Base-by-base conservation (phyloP, 2,329 filamentous ascomycete genomes). In the Monosporascus sp. region DNA sequence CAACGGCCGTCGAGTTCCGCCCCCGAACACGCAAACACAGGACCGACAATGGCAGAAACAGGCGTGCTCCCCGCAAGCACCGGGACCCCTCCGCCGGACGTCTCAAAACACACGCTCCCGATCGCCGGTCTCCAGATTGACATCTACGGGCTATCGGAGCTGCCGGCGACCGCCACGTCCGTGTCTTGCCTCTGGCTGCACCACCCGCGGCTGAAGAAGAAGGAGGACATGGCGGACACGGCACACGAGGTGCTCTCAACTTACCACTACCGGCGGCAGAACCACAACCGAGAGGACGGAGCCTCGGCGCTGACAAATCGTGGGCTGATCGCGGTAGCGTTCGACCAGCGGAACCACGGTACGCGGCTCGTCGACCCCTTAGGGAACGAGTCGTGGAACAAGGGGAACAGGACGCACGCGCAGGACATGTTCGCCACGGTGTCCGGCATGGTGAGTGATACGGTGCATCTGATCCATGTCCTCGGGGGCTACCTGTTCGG, bases 301-400 rank as follows among this genome's bases (percentile, higher is more conserved):
- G 61, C 56, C 48, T 65, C 58, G 49, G 60, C 49, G 48, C 58
- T 62, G 31, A 43, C 66, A 55, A 51, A 65, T 14, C 20, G 70
- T 73, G 88, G 88, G 0, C 71, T 97, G 41, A 85, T 97, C 48
- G 91, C 89, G 2, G 81, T 92, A 14, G 82, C 87, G 2, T 96
- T 96, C 69, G 94, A 97, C 72, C 91, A 96, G 75, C 82, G 93
- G 46, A 97, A 97, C 69, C 94, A 97, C 71, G 94, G 94, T 25
- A 79, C 81, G 3, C 77, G 94, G 51, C 70, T 84, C 54, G 81
- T 93, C 2, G 79, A 86, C 61, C 72, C 80, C 7, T 60, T 78
- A 18, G 84, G 87, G 25, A 97, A 97, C 68, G 77, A 86, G 60
- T 79, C 87, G 4, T 97, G 92, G 93, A 80, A 82, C 44, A 72